Percentiles rank a stretch among this genome's conserved stretches.
phyloP scores from a whole-genome alignment of 1,284 basidiomycete species.

The Trichosporon sp. region DNA sequence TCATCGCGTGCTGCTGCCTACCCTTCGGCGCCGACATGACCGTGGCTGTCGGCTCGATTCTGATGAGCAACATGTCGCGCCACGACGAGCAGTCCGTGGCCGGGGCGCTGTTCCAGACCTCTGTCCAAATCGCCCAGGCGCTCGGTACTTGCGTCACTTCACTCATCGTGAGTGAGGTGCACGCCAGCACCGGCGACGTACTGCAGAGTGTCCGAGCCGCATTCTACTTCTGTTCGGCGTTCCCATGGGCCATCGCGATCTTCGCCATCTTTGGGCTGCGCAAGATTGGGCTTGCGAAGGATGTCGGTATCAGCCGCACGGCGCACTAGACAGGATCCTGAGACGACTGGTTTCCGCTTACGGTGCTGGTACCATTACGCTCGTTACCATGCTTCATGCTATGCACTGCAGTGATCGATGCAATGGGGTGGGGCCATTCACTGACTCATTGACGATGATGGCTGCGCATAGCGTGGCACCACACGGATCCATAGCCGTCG shows the following conservation, averaged over 20 bases:
- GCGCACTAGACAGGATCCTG: conserved; percentile 21
- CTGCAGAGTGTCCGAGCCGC: conserved; percentile 34
- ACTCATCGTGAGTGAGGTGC: conserved; percentile 29
- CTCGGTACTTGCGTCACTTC: conserved; percentile 40
- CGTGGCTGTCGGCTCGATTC: conserved; percentile 42
- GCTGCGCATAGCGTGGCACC: too few species aligned
- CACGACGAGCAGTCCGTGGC: conserved; percentile 45
- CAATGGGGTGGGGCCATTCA: too few species aligned
- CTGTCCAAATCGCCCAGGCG: conserved; percentile 37
- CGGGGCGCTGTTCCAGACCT: conserved; percentile 46
- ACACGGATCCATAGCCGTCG: too few species aligned
- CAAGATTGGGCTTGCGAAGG: conserved; percentile 28
- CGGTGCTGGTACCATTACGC: too few species aligned
- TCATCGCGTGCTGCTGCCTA: conserved; percentile 40
- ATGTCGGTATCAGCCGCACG: conserved; percentile 25
- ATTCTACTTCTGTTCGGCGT: conserved; percentile 39
- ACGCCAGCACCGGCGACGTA: conserved; percentile 19
- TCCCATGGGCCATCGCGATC: conserved; percentile 31
- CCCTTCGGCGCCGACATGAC: conserved; percentile 47
- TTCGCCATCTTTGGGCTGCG: conserved; percentile 28
- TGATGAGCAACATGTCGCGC: conserved; percentile 44
- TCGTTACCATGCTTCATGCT: too few species aligned
- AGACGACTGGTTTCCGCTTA: too few species aligned
- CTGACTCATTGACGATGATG: too few species aligned
- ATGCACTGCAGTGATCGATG: too few species aligned